Evolutionary conservation across 371 early-diverging fungal species (phyloP).

Genomic region (Fennellomyces sp.): DNA sequence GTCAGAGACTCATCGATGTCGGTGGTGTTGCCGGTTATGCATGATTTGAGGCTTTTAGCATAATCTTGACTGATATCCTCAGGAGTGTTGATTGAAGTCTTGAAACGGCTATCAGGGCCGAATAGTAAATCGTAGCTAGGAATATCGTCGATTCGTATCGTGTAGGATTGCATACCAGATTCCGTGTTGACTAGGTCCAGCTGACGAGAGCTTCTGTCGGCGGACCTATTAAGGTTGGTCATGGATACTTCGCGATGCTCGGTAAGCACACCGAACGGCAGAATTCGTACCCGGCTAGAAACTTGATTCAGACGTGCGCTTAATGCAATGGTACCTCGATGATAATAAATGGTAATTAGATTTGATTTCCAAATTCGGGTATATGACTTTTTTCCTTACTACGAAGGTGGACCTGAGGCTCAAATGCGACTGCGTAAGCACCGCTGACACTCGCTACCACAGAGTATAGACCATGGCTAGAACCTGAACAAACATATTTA

Average conservation of each 20-base stretch:
- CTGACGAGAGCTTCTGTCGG: too few species aligned
- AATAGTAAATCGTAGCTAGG: slow-evolving; percentile 37
- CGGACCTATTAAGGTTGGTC: too few species aligned
- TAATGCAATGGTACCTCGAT: slow-evolving; percentile 39
- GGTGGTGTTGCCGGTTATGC: not conserved
- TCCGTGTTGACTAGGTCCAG: slow-evolving; percentile 26
- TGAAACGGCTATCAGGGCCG: not conserved
- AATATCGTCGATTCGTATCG: slow-evolving; percentile 41
- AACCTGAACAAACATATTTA: slow-evolving; percentile 32
- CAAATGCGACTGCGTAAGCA: slow-evolving; percentile 47
- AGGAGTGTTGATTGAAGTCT: slow-evolving; percentile 2
- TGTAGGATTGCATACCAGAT: slow-evolving; percentile 30
- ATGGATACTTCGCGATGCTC: slow-evolving; percentile 40
- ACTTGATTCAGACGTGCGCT: slow-evolving; percentile 41
- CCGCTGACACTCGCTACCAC: slow-evolving; percentile 49
- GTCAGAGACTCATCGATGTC: slow-evolving; percentile 18
- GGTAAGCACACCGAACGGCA: slow-evolving; percentile 47
- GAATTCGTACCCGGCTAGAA: slow-evolving; percentile 36
- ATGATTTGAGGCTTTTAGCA: too few species aligned
- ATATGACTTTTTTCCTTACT: slow-evolving; percentile 20
- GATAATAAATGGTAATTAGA: not conserved
- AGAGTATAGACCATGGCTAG: slow-evolving; percentile 51
- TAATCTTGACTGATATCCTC: slow-evolving; percentile 32
- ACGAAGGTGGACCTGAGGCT: slow-evolving; percentile 47
- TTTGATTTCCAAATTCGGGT: not conserved